Conservation (phyloP, 441 rosid species). For the Biscutella laevigata region DNA sequence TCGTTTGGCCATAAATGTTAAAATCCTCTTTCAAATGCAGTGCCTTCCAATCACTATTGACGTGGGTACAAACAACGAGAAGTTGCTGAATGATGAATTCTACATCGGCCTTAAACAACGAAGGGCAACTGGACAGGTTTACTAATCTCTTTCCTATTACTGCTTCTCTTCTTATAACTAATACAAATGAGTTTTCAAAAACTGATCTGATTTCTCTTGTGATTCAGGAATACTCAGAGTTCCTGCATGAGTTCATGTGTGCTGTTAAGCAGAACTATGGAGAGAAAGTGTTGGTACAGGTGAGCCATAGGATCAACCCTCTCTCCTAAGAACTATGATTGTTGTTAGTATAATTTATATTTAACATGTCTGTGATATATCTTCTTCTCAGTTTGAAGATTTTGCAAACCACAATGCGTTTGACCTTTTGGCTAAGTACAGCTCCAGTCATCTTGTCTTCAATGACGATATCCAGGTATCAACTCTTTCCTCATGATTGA, state of each 20-base stretch:
- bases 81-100: constrained; percentile 70
- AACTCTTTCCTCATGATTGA: neutral
- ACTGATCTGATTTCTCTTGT: constrained; percentile 11
- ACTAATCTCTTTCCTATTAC: neutral
- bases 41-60: constrained; percentile 87
- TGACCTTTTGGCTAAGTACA: constrained; percentile 60
- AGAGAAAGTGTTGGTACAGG: constrained; percentile 78
- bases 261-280: constrained; percentile 85
- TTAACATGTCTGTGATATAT: neutral
- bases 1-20: neutral
- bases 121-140: constrained; percentile 82
- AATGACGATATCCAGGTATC: constrained; percentile 84
- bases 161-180: neutral
- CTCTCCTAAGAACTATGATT: neutral
- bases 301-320: constrained; percentile 20
- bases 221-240: constrained; percentile 64
- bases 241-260: constrained; percentile 71
- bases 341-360: neutral
- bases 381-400: constrained; percentile 70
- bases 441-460: constrained; percentile 69
- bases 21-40: constrained; percentile 26
- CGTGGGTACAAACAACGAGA: constrained; percentile 85
- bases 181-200: constrained; percentile 4
- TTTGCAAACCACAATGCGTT: constrained; percentile 92
- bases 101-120: constrained; percentile 68